Base-by-base conservation (phyloP, 176 grass and related monocot species). In the Lolium perenne region DNA sequence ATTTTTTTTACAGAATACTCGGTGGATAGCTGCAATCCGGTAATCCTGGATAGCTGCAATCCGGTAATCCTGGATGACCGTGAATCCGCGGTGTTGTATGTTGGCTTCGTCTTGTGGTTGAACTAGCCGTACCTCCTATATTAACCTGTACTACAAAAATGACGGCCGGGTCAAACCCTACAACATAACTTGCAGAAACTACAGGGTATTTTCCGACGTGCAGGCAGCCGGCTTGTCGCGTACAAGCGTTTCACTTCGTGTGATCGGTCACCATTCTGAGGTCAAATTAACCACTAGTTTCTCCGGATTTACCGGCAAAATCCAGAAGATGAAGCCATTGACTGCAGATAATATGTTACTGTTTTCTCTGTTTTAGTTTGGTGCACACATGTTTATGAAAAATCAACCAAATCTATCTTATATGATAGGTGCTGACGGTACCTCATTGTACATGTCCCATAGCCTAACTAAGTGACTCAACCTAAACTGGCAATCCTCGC, bases 231-330 rank as follows among this genome's bases (percentile, higher is more conserved):
- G 21, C 23, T 4, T 49, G 45, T 74, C 43, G 43, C 43, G 71
- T 48, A 26, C 70, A 75, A 25, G 20, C 45, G 6, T 43, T 40
- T 82, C 32, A 22, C 32, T 26, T 72, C 21, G 8, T 51, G 6
- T 35, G 82, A 79, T 35, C 56, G 40, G 66, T 13, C 75, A 80
- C 14, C n/a, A 63, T 80, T 32, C 29, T 18, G 7, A 60, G 75
- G 14, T 54, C 45, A 0, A 46, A 12, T 21, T 71, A 76, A 84
- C 87, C 80, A n/a, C 77, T 90, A 82, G 70, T 43, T 86, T 61
- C 63, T 71, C 78, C 88, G 67, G 88, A 32, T 77, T 82, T 43
- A 71, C 23, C 16, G 49, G 71, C 78, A 70, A 63, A 4, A 20
- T 81, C 9, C 41, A 50, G 4, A 5, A 51, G 50, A 21, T 43